Conservation (phyloP, 1,139 yeast species). For the Zhuliangozyma parablackwelliae region DNA sequence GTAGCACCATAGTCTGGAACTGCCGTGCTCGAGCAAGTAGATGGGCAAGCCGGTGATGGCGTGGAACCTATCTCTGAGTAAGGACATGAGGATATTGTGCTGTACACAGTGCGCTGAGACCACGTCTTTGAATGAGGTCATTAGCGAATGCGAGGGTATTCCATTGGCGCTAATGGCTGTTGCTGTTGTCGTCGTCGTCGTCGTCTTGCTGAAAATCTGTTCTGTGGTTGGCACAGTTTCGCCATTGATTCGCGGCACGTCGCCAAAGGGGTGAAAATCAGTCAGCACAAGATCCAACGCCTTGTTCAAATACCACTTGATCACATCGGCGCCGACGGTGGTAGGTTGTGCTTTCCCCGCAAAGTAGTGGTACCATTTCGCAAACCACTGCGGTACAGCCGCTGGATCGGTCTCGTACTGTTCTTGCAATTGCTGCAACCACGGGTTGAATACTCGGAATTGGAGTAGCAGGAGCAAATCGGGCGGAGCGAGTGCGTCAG, state of each 20-base stretch:
- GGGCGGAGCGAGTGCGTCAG: not conserved
- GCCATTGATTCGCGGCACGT: conserved; percentile 17
- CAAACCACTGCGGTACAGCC: conserved; percentile 9
- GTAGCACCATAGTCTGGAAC: conserved; percentile 15
- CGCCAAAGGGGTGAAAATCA: conserved; percentile 5
- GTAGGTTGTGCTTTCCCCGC: not conserved
- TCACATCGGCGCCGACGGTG: conserved; percentile 4
- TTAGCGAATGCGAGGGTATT: conserved; percentile 25
- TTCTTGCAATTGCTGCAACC: conserved; percentile 11
- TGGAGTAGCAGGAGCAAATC: conserved; percentile 17
- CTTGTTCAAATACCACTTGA: conserved; percentile 25
- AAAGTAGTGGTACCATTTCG: conserved; percentile 13
- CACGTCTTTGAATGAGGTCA: conserved; percentile 37
- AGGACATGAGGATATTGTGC: conserved; percentile 20
- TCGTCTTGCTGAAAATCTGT: conserved; percentile 5
- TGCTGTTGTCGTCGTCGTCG: not conserved
- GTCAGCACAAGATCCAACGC: conserved; percentile 11
- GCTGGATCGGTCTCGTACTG: conserved; percentile 3
- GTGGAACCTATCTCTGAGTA: conserved; percentile 15
- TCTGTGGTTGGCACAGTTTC: conserved; percentile 8
- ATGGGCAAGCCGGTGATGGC: conserved; percentile 21
- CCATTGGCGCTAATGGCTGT: conserved; percentile 18
- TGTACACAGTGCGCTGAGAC: conserved; percentile 26
- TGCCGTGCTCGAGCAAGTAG: conserved; percentile 12
- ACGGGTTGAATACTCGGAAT: conserved; percentile 29